Percentiles rank a stretch among this genome's conserved stretches.
Conservation (phyloP, 2,329 filamentous ascomycete genomes). For the Exophiala phaeomuriformis region DNA sequence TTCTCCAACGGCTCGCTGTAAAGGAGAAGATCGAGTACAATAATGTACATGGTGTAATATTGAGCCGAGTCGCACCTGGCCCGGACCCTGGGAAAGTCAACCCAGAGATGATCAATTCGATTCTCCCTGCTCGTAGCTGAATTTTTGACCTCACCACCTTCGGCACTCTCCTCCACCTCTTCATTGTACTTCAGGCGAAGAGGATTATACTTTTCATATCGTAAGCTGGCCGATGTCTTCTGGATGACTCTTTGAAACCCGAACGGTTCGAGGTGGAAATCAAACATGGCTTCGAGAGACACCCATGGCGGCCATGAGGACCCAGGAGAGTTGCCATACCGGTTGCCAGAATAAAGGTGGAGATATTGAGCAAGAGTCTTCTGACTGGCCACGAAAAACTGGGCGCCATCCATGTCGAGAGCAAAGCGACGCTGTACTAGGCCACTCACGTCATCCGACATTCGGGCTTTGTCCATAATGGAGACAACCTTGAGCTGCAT, state of each 20-base stretch:
- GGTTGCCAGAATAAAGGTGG: constrained; percentile 89
- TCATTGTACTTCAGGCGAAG: constrained; percentile 95
- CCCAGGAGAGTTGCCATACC: constrained; percentile 76
- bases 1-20: constrained; percentile 97
- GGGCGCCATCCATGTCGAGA: constrained; percentile 92
- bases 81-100: constrained; percentile 88
- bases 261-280: constrained; percentile 86
- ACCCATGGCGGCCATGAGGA: constrained; percentile 98
- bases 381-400: constrained; percentile 95
- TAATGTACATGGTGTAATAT: constrained; percentile 97
- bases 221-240: constrained; percentile 86
- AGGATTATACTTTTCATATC: constrained; percentile 98
- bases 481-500: constrained; percentile 98
- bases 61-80: constrained; percentile 96
- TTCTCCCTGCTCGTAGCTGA: constrained; percentile 52
- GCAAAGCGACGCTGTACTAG: constrained; percentile 91
- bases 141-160: constrained; percentile 38
- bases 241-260: constrained; percentile 98
- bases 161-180: constrained; percentile 55
- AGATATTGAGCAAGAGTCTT: constrained; percentile 83
- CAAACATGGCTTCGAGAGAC: constrained; percentile 96
- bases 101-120: constrained; percentile 92
- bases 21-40: constrained; percentile 88
- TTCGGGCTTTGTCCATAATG: constrained; percentile 92
- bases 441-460: constrained; percentile 88